Evolutionary conservation across 1,284 basidiomycete genomes (phyloP).

Genomic region (Cystobasidium slooffiae): DNA sequence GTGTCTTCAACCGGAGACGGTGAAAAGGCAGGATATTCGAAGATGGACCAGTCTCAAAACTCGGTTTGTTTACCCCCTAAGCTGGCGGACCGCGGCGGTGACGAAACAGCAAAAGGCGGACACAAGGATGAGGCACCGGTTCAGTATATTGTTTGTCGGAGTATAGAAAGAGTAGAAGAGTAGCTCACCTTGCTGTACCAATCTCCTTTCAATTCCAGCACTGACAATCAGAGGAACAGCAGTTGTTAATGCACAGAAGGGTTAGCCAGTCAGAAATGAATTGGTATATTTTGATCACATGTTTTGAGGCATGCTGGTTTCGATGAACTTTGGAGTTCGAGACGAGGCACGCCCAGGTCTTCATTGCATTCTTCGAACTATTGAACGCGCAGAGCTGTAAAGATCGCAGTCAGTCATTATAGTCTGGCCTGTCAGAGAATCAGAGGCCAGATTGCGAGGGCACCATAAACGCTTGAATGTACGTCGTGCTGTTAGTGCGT

Average conservation of each 20-base stretch:
- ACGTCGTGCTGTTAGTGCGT: too few species aligned
- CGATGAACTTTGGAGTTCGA: conserved; percentile 9
- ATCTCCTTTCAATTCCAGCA: too few species aligned
- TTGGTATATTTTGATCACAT: conserved; percentile 33
- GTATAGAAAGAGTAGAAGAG: too few species aligned
- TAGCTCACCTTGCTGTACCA: too few species aligned
- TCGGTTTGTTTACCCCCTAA: conserved; percentile 23
- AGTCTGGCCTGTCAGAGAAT: too few species aligned
- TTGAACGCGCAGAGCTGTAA: background rate
- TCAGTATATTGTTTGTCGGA: too few species aligned
- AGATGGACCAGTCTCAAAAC: conserved; percentile 15
- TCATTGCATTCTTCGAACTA: background rate
- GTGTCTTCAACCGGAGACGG: conserved; percentile 1
- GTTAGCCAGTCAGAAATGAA: conserved; percentile 7
- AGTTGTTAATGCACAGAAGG: background rate
- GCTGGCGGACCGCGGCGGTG: background rate
- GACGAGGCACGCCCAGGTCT: conserved; percentile 9
- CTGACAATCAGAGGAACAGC: background rate
- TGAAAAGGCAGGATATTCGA: background rate
- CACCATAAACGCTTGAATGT: too few species aligned
- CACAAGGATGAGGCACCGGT: background rate
- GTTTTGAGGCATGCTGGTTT: conserved; percentile 26
- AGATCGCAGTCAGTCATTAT: too few species aligned
- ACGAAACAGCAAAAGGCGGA: background rate
- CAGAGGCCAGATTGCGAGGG: too few species aligned